Conservation (phyloP, 768 basidiomycete species). For the Amanita pallidorosea region DNA sequence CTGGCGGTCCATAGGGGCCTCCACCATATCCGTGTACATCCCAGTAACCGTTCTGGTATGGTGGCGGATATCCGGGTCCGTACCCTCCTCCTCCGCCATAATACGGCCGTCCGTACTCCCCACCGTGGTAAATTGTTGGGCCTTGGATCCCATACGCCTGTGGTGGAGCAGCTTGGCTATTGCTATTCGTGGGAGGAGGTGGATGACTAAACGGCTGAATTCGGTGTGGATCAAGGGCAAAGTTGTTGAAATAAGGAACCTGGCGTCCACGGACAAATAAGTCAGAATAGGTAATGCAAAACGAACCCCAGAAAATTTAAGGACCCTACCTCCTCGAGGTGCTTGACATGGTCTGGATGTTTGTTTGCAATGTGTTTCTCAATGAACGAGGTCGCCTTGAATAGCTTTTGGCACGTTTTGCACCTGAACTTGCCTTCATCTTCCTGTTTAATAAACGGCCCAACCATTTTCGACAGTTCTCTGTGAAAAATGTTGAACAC, state of each 20-base stretch:
- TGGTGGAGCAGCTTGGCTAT: conserved; percentile 62
- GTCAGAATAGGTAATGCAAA: conserved; percentile 3
- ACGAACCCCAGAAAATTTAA: conserved; percentile 5
- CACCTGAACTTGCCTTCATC: conserved; percentile 97
- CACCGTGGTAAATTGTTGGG: conserved; percentile 32
- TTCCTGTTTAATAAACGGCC: conserved; percentile 83
- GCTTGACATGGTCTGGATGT: conserved; percentile 76
- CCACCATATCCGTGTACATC: conserved; percentile 31
- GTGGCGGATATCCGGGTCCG: conserved; percentile 32
- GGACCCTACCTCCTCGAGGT: conserved; percentile 69
- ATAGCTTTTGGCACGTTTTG: conserved; percentile 92
- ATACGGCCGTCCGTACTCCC: conserved; percentile 25
- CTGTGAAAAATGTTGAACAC: conserved; percentile 27
- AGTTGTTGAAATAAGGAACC: conserved; percentile 91
- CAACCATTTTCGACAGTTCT: conserved; percentile 70
- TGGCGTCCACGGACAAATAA: conserved; percentile 19
- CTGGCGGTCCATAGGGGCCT: conserved; percentile 25
- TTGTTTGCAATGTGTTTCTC: conserved; percentile 97
- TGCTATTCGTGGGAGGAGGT: conserved; percentile 55
- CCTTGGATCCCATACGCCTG: conserved; percentile 79
- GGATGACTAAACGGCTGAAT: conserved; percentile 80
- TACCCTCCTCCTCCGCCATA: conserved; percentile 25
- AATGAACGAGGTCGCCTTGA: conserved; percentile 94
- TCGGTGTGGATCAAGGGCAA: conserved; percentile 90
- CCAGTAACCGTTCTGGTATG: conserved; percentile 32